Evolutionary conservation across 163 green algal species (phyloP).

Genomic region (Trebouxiophyceae sp.): DNA sequence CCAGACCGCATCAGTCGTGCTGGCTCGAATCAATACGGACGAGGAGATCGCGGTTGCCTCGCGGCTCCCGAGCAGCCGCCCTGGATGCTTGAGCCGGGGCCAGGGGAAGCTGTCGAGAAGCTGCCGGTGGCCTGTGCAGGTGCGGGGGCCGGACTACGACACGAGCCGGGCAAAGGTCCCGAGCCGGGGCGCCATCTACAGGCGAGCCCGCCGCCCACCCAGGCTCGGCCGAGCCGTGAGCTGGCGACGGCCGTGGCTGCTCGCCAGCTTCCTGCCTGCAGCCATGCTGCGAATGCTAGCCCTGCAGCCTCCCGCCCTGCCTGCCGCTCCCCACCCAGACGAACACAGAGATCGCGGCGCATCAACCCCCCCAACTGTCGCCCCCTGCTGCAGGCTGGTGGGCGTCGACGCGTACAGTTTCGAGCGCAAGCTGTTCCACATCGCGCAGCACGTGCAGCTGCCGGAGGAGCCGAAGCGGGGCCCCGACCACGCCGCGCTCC

Average conservation of each 20-base stretch:
- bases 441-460: slow-evolving; percentile 38
- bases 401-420: slow-evolving; percentile 46
- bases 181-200: slow-evolving; percentile 52
- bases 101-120: no score
- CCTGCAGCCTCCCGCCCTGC: not conserved
- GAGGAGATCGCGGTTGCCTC: no score
- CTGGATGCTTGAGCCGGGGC: no score
- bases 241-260: no score
- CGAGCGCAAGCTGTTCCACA: slow-evolving; percentile 53
- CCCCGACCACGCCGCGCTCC: slow-evolving; percentile 12
- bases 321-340: slow-evolving; percentile 18
- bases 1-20: no score
- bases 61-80: no score
- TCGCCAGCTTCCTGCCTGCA: not conserved
- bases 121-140: no score
- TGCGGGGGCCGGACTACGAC: slow-evolving; percentile 67
- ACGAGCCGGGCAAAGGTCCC: slow-evolving; percentile 49
- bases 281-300: not conserved
- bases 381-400: slow-evolving; percentile 39
- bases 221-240: no score
- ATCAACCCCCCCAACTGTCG: no score
- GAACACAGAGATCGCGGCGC: no score
- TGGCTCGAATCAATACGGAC: no score
- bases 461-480: slow-evolving; percentile 23
- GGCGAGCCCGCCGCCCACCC: slow-evolving; percentile 27